A percentile compares a stretch with the other conserved stretches of the same genome.
phyloP scores from a whole-genome alignment of 306 rosid species.

The Notholithocarpus densiflorus region DNA sequence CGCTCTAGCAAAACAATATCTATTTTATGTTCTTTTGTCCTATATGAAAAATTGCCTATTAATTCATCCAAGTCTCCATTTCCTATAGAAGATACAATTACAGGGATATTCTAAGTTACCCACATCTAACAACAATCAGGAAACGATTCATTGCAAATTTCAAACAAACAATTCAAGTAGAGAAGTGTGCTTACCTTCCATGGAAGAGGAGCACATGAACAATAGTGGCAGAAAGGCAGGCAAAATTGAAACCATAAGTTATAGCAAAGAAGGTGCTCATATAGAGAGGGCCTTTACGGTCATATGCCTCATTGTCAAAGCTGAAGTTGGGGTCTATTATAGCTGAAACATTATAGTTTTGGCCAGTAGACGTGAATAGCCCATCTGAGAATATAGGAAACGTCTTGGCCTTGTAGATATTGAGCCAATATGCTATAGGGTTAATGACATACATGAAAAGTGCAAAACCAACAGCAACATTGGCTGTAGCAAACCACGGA shows the following conservation, averaged over 20 bases:
- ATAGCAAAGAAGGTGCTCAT: slow-evolving; percentile 66
- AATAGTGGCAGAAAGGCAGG: slow-evolving; percentile 73
- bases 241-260: slow-evolving; percentile 60
- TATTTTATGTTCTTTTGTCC: not conserved
- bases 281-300: slow-evolving; percentile 59
- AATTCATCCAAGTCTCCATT: not conserved
- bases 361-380: slow-evolving; percentile 57
- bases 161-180: not conserved
- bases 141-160: not conserved
- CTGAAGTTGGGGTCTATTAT: slow-evolving; percentile 58
- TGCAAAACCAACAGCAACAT: slow-evolving; percentile 66
- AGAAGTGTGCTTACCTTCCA: slow-evolving; percentile 47
- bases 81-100: not conserved
- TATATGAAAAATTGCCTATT: not conserved
- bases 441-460: slow-evolving; percentile 50
- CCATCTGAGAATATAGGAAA: slow-evolving; percentile 81
- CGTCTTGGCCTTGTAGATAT: slow-evolving; percentile 56
- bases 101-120: not conserved
- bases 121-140: not conserved
- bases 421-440: slow-evolving; percentile 61
- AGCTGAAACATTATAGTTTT: slow-evolving; percentile 64
- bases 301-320: slow-evolving; percentile 58
- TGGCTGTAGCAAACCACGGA: slow-evolving; percentile 93
- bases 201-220: slow-evolving; percentile 74
- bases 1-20: not conserved